Percentiles rank a stretch among this genome's conserved stretches.
phyloP scores from a whole-genome alignment of 2,329 filamentous ascomycete genomes.

The Cryphonectria parasitica region DNA sequence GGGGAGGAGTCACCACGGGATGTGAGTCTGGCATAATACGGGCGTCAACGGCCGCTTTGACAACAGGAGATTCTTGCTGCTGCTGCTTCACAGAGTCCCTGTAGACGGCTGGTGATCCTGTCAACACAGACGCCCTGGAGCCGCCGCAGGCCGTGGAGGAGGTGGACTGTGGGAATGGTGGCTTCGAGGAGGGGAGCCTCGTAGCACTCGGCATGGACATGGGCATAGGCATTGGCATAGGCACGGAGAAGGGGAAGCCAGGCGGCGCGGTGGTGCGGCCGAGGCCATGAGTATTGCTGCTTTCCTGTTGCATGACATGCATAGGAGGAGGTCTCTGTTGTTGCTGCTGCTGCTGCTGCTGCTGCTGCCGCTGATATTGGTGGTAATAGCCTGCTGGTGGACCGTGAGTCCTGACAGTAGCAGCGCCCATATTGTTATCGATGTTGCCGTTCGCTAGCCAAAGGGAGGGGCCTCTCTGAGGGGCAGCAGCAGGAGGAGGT shows the following conservation, averaged over 20 bases:
- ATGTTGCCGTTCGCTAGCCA: not conserved
- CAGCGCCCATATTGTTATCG: not conserved
- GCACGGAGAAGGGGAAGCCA: not conserved
- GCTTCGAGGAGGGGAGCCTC: not conserved
- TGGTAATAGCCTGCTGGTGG: not conserved
- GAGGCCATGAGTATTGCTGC: not conserved
- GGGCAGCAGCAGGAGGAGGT: not conserved
- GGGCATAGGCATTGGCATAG: not conserved
- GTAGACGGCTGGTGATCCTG: not conserved
- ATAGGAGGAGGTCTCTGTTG: not conserved
- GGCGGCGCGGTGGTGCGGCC: too few relatives aligned
- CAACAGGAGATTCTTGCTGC: not conserved
- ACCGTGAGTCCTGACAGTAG: not conserved
- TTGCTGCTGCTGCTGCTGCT: not conserved
- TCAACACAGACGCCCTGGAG: too few relatives aligned
- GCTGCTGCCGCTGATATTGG: not conserved
- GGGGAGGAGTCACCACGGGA: not conserved
- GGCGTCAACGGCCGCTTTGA: not conserved
- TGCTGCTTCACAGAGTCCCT: not conserved
- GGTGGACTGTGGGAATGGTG: not conserved
- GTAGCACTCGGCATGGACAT: not conserved
- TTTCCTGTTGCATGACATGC: not conserved
- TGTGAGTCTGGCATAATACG: not conserved
- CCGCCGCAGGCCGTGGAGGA: too few relatives aligned
- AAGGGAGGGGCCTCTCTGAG: not conserved